Evolutionary conservation across 441 rosid genomes (phyloP), one percentile per base, ranked within the genome.

Genomic region (Jatropha multifida): DNA sequence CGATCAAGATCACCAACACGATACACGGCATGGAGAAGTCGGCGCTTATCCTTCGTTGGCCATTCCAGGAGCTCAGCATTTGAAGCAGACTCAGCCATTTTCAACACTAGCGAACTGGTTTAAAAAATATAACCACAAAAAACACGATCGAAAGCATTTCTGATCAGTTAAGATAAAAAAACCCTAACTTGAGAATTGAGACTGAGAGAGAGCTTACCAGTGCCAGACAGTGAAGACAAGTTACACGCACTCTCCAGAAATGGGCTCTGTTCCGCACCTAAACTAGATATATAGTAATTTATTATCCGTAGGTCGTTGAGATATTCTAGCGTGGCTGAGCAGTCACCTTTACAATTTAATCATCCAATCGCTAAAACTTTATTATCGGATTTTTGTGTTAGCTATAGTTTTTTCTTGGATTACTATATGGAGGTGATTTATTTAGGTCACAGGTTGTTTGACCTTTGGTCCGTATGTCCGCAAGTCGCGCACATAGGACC

Each of bases 1-100:
- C 98, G 96, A 54, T 93, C 96, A 59, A 93, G 96, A 72, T 96
- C 94, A 40, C 98, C 97, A 58, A 93, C 97, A 17, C 97, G 98
- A 77, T 93, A 96, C 59, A 96, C 99, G 27, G 80, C 98, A 73
- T 96, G 98, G 76, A 96, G 96, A 2, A 93, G 10, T 4, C 99
- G 89, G 51, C 97, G 98, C 65, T 83, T 91, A 77, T 93, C 98
- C 74, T 90, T 93, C 91, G 85, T 96, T 17, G 97, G 91, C 95
- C 97, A 93, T 69, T 93, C 97, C 84, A 86, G 60, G 75, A 93
- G 74, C 76, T 90, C 98, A 41, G 88, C 80, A 72, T 83, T 85
- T 20, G 88, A 76, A 81, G 80, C 77, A 68, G 78, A 74, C 46
- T 83, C 83, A 73, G 79, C 69, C 69, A 84, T 85, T 92, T 54